Evolutionary conservation across 2,329 filamentous ascomycete genomes (phyloP).

Genomic region (Diaporthe sp.): DNA sequence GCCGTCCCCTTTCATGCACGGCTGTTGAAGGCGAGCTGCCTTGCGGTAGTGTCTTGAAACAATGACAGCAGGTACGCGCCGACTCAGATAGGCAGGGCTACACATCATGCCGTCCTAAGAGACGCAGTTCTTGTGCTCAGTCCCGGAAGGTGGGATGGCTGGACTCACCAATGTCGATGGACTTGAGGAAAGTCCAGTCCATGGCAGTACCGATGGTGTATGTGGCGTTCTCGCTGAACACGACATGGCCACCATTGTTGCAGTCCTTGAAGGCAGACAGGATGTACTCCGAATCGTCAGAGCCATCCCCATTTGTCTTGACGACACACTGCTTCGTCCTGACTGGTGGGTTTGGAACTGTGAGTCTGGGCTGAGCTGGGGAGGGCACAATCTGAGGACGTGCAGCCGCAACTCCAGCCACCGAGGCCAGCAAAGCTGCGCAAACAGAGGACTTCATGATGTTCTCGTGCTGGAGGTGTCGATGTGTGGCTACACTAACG

Average conservation of each 20-base stretch:
- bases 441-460: slow-evolving; percentile 43
- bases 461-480: slow-evolving; percentile 4
- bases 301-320: slow-evolving; percentile 64
- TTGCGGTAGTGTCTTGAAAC: slow-evolving; percentile 4
- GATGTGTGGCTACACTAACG: slow-evolving; percentile 6
- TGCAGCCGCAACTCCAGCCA: slow-evolving; percentile 37
- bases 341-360: slow-evolving; percentile 46
- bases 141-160: not conserved
- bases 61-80: slow-evolving; percentile 34
- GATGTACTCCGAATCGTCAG: slow-evolving; percentile 53
- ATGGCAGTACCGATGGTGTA: slow-evolving; percentile 74
- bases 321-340: slow-evolving; percentile 65
- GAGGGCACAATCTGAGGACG: slow-evolving; percentile 43
- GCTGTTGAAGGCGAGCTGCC: not conserved
- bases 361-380: slow-evolving; percentile 45
- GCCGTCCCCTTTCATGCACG: slow-evolving; percentile 10
- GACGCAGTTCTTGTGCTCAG: not conserved
- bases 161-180: slow-evolving; percentile 68
- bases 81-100: slow-evolving; percentile 36
- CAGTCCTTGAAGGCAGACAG: slow-evolving; percentile 65
- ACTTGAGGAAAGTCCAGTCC: slow-evolving; percentile 72
- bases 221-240: slow-evolving; percentile 65
- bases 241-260: slow-evolving; percentile 71
- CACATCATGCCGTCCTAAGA: not conserved
- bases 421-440: slow-evolving; percentile 42